Percentiles rank a stretch among this genome's conserved stretches.
phyloP scores from a whole-genome alignment of 768 basidiomycete species.

The Podaxis sp. region DNA sequence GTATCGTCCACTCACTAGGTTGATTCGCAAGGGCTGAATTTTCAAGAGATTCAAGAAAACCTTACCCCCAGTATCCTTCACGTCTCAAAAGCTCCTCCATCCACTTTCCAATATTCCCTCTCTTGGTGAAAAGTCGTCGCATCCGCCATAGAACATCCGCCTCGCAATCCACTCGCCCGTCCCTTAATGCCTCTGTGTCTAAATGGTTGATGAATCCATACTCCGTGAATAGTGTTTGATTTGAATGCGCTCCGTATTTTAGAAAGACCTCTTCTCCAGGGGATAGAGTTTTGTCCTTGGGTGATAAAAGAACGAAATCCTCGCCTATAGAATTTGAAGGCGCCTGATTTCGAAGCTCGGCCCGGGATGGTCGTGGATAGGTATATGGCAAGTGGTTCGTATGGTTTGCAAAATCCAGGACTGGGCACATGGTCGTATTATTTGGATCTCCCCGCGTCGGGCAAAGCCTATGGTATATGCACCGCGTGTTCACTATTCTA shows the following conservation, averaged over 20 bases:
- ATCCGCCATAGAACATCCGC: conserved; percentile 57
- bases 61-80: conserved; percentile 85
- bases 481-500: conserved; percentile 84
- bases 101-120: conserved; percentile 32
- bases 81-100: conserved; percentile 52
- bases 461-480: conserved; percentile 67
- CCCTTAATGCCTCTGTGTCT: conserved; percentile 20
- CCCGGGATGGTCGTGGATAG: conserved; percentile 33
- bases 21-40: neutral
- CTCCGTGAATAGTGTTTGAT: conserved; percentile 75
- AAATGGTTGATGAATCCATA: conserved; percentile 76
- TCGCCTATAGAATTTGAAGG: conserved; percentile 33
- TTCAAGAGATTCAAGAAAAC: neutral
- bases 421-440: conserved; percentile 84
- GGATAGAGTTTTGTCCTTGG: conserved; percentile 33
- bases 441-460: conserved; percentile 48
- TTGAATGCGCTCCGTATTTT: conserved; percentile 77
- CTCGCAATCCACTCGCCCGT: conserved; percentile 40
- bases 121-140: conserved; percentile 43
- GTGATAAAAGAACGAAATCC: conserved; percentile 49
- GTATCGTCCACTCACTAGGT: conserved; percentile 75
- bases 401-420: conserved; percentile 92
- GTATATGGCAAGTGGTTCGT: conserved; percentile 36
- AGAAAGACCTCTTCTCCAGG: conserved; percentile 67
- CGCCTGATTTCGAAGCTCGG: conserved; percentile 31